Percentiles rank a stretch among this genome's conserved stretches.
Conservation (phyloP, 805 yeast genomes). For the Nakazawaea laoshanensis region DNA sequence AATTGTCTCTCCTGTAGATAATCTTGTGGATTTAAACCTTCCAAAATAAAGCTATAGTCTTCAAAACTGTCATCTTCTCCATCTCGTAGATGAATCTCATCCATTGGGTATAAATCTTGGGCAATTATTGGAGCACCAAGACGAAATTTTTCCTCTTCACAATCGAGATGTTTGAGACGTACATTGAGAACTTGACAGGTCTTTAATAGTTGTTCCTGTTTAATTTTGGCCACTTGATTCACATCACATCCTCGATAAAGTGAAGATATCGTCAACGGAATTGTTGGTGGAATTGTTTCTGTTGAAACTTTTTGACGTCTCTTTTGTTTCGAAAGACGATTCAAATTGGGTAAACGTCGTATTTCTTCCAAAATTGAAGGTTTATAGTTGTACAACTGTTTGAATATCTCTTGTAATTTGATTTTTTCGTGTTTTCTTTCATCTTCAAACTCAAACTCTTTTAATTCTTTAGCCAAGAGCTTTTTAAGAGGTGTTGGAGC, state of each 20-base stretch:
- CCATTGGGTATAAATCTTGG: conserved; percentile 8
- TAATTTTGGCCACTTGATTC: conserved; percentile 2
- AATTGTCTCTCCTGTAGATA: conserved; percentile 11
- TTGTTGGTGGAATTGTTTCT: not conserved
- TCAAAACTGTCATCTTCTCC: not conserved
- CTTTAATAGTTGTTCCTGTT: conserved; percentile 5
- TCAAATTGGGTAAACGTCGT: no score
- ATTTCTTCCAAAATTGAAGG: no score
- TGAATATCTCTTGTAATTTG: no score
- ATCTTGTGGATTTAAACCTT: conserved; percentile 15
- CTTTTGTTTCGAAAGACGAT: no score
- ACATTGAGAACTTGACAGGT: conserved; percentile 4
- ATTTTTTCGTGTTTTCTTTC: no score
- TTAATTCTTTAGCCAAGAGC: no score
- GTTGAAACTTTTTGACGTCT: no score
- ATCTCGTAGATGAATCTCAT: conserved; percentile 3
- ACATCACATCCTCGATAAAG: not conserved
- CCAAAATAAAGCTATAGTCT: conserved; percentile 10
- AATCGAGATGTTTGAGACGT: conserved; percentile 6
- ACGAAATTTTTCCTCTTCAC: conserved; percentile 8
- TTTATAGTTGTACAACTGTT: no score
- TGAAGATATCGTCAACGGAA: not conserved
- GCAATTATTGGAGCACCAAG: conserved; percentile 12
- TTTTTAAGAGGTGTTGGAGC: no score
- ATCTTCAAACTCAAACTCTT: no score